Conservation (phyloP, 2,329 filamentous ascomycete species). For the Exserohilum turcica region DNA sequence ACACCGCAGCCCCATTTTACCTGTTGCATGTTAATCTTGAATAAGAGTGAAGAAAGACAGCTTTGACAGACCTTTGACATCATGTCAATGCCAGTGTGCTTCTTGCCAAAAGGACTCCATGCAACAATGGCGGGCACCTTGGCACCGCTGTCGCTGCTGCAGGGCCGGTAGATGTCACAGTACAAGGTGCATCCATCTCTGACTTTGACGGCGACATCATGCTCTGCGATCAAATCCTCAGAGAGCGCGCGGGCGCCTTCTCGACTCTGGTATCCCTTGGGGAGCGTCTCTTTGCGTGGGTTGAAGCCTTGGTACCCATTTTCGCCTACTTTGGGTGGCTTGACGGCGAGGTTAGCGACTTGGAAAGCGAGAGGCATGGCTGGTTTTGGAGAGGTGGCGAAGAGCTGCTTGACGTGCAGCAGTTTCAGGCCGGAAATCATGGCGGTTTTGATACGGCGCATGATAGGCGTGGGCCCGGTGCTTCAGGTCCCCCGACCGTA, state of each 20-base stretch:
- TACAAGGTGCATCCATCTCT: constrained; percentile 14
- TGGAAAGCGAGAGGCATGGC: constrained; percentile 14
- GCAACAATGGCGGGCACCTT: constrained; percentile 51
- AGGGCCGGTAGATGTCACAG: constrained; percentile 24
- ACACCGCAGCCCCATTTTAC: constrained; percentile 12
- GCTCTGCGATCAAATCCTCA: constrained; percentile 11
- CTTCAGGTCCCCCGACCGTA: constrained; percentile 1
- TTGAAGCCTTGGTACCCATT: constrained; percentile 17
- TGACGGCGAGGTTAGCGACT: constrained; percentile 13
- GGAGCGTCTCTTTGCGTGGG: constrained; percentile 12
- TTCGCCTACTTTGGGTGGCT: constrained; percentile 13
- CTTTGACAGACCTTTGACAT: constrained; percentile 2
- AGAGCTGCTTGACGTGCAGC: background rate
- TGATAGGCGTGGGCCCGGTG: background rate
- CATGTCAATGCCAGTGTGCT: constrained; percentile 13
- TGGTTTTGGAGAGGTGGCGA: background rate
- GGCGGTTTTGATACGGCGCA: constrained; percentile 3
- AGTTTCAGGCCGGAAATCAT: background rate
- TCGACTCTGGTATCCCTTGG: constrained; percentile 9
- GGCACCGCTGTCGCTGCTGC: constrained; percentile 12
- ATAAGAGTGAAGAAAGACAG: background rate
- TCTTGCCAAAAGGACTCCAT: constrained; percentile 54
- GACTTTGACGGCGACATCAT: constrained; percentile 15
- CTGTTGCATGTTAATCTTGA: background rate
- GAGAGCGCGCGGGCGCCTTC: constrained; percentile 8